These are phyloP conservation scores for Sphaerosporella brunnea DNA, from an alignment of 495 filamentous ascomycete species.

Conservation along the genomic window DNA sequence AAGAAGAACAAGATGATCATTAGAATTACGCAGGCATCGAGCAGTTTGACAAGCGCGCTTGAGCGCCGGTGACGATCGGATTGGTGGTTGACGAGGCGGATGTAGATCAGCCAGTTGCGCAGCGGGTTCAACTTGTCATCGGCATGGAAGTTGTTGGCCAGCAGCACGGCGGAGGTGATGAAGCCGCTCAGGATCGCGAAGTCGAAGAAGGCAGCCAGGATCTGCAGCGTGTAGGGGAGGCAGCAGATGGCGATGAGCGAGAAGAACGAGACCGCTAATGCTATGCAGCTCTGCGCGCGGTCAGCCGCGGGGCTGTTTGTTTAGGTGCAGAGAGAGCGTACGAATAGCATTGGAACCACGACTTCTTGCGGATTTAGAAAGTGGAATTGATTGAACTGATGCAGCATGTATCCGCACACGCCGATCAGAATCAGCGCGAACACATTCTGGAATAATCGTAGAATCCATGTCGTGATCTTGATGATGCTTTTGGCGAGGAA, in stretches of 20 bases:
- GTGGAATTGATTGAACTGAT: neutral
- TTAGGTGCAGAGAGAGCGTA: neutral
- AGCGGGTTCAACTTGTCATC: conserved; percentile 1
- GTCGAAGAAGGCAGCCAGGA: conserved; percentile 3
- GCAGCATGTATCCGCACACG: conserved; percentile 1
- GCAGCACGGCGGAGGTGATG: neutral
- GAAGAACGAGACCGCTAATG: neutral
- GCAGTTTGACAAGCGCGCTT: neutral
- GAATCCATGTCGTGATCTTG: neutral
- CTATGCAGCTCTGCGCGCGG: neutral
- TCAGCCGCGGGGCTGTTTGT: neutral
- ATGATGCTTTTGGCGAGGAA: neutral
- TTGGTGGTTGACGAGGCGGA: neutral
- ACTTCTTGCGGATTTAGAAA: neutral
- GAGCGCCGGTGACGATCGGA: neutral
- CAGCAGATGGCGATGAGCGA: conserved; percentile 5
- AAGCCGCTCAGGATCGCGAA: conserved; percentile 1
- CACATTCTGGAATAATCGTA: conserved; percentile 5
- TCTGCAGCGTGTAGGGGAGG: neutral
- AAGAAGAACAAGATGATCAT: conserved; percentile 3
- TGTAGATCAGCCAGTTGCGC: neutral
- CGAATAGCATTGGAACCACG: conserved; percentile 1
- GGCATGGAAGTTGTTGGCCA: conserved; percentile 1
- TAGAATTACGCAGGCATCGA: conserved; percentile 2
- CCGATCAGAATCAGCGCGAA: conserved; percentile 3